Conservation (phyloP, 2,329 filamentous ascomycete species). For the Arthrobotrys entomopaga region DNA sequence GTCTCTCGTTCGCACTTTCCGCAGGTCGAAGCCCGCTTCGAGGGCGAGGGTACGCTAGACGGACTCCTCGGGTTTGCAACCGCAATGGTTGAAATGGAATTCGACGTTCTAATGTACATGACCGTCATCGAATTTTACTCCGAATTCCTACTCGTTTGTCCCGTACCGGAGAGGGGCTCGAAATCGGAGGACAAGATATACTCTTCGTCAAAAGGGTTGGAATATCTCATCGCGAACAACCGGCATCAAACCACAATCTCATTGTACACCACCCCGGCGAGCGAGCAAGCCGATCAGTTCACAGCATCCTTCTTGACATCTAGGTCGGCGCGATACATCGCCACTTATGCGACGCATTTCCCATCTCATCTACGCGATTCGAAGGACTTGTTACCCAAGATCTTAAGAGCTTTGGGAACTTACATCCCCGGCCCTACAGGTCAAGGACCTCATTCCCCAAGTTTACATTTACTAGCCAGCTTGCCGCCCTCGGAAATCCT, state of each 20-base stretch:
- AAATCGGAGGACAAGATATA: constrained; percentile 29
- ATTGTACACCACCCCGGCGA: constrained; percentile 39
- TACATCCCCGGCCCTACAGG: constrained; percentile 50
- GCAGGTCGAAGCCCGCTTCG: constrained; percentile 46
- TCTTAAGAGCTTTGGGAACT: constrained; percentile 38
- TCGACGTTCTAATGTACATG: constrained; percentile 53
- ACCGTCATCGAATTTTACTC: constrained; percentile 53
- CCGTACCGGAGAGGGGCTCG: constrained; percentile 29
- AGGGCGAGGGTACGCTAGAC: constrained; percentile 50
- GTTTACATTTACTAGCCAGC: constrained; percentile 38
- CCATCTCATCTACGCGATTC: constrained; percentile 35
- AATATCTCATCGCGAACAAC: constrained; percentile 52
- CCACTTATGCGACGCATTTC: constrained; percentile 46
- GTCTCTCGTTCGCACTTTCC: constrained; percentile 53
- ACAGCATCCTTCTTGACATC: constrained; percentile 49
- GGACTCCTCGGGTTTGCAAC: constrained; percentile 49
- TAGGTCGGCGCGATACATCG: constrained; percentile 48
- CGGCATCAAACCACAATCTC: constrained; percentile 46
- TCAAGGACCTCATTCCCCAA: constrained; percentile 41
- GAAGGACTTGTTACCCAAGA: constrained; percentile 45
- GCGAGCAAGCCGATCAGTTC: constrained; percentile 49
- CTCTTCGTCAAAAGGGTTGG: constrained; percentile 44
- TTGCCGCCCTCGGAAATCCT: constrained; percentile 30
- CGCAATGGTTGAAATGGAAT: constrained; percentile 53
- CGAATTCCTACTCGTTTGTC: constrained; percentile 46